Percentiles rank a stretch among this genome's conserved stretches.
Conservation (phyloP, 495 filamentous ascomycete species). For the Pyrenula aspistea region DNA sequence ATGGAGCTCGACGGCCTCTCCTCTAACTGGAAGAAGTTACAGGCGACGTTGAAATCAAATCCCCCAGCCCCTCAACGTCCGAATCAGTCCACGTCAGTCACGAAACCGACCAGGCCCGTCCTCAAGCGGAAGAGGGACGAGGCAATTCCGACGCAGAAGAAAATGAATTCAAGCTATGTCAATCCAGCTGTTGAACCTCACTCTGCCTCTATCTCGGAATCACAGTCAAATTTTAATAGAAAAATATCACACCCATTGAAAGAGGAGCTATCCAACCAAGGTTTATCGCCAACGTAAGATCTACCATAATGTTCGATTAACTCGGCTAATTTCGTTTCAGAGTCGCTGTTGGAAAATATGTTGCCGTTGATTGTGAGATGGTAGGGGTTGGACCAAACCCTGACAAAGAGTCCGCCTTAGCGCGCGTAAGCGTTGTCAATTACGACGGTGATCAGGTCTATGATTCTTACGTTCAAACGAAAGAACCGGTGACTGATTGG, state of each 20-base stretch:
- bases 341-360: constrained; percentile 64
- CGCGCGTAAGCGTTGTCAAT: constrained; percentile 78
- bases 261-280: constrained; percentile 31
- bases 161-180: constrained; percentile 4
- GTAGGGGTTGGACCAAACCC: constrained; percentile 69
- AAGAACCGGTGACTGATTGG: constrained; percentile 74
- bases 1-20: constrained; percentile 37
- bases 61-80: constrained; percentile 21
- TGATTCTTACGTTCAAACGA: constrained; percentile 77
- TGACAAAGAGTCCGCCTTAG: constrained; percentile 57
- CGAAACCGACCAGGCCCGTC: constrained; percentile 10
- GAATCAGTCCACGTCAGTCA: constrained; percentile 21
- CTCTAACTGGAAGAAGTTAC: constrained; percentile 66
- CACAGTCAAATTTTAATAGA: too few relatives aligned
- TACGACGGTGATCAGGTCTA: constrained; percentile 84
- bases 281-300: constrained; percentile 32
- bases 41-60: constrained; percentile 48
- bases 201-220: too few relatives aligned
- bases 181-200: constrained; percentile 1
- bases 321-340: constrained; percentile 12
- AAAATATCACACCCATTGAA: too few relatives aligned
- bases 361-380: constrained; percentile 97
- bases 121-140: constrained; percentile 26
- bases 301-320: neutral
- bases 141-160: constrained; percentile 8